These are phyloP conservation scores for Eucalyptus sp. DNA, from an alignment of 345 rosid species.

Conservation along the genomic window DNA sequence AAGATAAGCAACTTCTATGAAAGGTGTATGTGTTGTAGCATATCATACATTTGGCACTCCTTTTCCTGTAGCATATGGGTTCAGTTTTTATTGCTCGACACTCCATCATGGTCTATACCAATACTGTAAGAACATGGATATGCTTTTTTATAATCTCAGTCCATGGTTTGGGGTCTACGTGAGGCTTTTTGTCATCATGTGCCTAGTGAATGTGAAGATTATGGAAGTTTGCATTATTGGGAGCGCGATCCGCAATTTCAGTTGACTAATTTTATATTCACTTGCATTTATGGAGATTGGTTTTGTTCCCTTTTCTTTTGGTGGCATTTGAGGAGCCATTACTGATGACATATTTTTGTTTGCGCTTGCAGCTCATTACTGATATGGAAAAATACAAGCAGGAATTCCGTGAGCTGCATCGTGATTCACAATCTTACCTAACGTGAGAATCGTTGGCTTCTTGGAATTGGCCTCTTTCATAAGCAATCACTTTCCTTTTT, in stretches of 20 bases:
- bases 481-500: background rate
- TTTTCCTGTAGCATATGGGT: background rate
- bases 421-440: conserved; percentile 35
- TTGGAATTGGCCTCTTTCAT: background rate
- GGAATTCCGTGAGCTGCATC: conserved; percentile 32
- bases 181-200: background rate
- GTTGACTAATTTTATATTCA: background rate
- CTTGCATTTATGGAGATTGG: background rate
- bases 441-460: conserved; percentile 19
- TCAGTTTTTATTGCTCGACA: background rate
- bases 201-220: background rate
- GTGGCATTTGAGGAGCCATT: background rate
- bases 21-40: background rate
- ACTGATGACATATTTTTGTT: background rate
- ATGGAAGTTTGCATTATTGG: background rate
- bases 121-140: background rate
- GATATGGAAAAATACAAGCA: conserved; percentile 84
- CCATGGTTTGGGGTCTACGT: background rate
- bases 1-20: background rate
- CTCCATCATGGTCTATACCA: background rate
- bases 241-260: background rate
- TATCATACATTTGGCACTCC: background rate
- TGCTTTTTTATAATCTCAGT: background rate
- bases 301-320: background rate
- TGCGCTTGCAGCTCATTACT: conserved; percentile 44